Conservation (phyloP, 192 early-diverging fungal species). For the Glomus cerebriforme region DNA sequence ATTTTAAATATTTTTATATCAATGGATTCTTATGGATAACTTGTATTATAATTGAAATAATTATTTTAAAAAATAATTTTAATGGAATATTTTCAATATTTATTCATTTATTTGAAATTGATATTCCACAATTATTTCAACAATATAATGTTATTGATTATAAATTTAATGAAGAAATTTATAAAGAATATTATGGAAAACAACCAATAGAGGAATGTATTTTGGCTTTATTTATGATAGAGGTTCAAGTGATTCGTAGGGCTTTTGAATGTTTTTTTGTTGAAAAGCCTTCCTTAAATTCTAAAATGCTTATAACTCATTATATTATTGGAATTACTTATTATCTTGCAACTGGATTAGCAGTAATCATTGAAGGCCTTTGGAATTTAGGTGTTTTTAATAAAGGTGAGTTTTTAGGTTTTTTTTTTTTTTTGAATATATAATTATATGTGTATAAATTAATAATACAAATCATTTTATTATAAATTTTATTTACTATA, state of each 20-base stretch:
- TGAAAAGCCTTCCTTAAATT: conserved; percentile 44
- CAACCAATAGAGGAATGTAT: conserved; percentile 2
- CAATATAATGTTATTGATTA: too few relatives aligned
- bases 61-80: conserved; percentile 15
- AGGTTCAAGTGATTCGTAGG: conserved; percentile 44
- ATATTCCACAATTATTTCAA: too few relatives aligned
- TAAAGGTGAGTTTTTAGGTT: conserved; percentile 8
- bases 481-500: too few relatives aligned
- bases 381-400: conserved; percentile 37
- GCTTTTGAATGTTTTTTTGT: conserved; percentile 52
- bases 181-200: conserved; percentile 1
- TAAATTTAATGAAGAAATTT: not conserved
- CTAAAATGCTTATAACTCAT: conserved; percentile 64
- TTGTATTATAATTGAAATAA: conserved; percentile 34
- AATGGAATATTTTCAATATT: conserved; percentile 1
- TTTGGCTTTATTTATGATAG: conserved; percentile 41
- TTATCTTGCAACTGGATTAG: conserved; percentile 57
- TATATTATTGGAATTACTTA: conserved; percentile 65
- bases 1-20: conserved; percentile 58
- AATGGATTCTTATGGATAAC: conserved; percentile 39
- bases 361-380: conserved; percentile 52
- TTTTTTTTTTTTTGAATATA: too few relatives aligned
- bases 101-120: not conserved
- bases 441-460: too few relatives aligned
- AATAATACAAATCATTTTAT: too few relatives aligned